These are phyloP conservation scores for Morella rubra DNA, from an alignment of 306 rosid species.

Conservation along the genomic window DNA sequence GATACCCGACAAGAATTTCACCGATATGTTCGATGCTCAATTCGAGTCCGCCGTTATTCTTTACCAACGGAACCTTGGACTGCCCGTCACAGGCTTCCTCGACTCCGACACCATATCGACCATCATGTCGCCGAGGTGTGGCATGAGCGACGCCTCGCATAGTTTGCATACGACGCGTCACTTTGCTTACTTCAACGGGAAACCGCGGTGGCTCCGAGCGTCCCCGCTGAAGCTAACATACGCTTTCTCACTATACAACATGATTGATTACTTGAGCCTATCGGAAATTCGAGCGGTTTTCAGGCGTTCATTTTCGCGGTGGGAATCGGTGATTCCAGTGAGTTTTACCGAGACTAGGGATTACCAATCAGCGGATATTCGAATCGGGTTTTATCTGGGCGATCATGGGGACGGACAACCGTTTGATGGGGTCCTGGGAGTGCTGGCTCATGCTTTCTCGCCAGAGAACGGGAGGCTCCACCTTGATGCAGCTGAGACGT, in stretches of 20 bases:
- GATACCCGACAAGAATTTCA: slow-evolving; percentile 39
- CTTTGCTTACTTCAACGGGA: slow-evolving; percentile 70
- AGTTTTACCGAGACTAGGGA: slow-evolving; percentile 47
- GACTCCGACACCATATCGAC: slow-evolving; percentile 63
- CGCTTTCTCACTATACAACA: slow-evolving; percentile 54
- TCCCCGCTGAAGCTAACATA: slow-evolving; percentile 61
- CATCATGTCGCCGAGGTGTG: slow-evolving; percentile 83
- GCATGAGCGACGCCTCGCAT: slow-evolving; percentile 53
- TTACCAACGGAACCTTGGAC: slow-evolving; percentile 65
- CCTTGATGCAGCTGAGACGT: slow-evolving; percentile 75
- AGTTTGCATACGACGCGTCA: slow-evolving; percentile 41
- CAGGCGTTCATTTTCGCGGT: slow-evolving; percentile 60
- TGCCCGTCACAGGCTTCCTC: slow-evolving; percentile 66
- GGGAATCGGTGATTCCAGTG: slow-evolving; percentile 88
- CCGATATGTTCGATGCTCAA: slow-evolving; percentile 59
- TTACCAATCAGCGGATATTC: slow-evolving; percentile 59
- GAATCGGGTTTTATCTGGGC: slow-evolving; percentile 72
- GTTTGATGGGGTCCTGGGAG: slow-evolving; percentile 85
- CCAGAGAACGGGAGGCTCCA: slow-evolving; percentile 89
- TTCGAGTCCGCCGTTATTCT: slow-evolving; percentile 62
- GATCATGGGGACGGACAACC: slow-evolving; percentile 96
- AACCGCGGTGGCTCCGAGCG: slow-evolving; percentile 67
- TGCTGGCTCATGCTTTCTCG: slow-evolving; percentile 87
- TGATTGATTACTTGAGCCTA: slow-evolving; percentile 44
- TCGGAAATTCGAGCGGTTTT: slow-evolving; percentile 50